Evolutionary conservation across 23 red algal species (phyloP).

Genomic region (Rhodosorus marinus): DNA sequence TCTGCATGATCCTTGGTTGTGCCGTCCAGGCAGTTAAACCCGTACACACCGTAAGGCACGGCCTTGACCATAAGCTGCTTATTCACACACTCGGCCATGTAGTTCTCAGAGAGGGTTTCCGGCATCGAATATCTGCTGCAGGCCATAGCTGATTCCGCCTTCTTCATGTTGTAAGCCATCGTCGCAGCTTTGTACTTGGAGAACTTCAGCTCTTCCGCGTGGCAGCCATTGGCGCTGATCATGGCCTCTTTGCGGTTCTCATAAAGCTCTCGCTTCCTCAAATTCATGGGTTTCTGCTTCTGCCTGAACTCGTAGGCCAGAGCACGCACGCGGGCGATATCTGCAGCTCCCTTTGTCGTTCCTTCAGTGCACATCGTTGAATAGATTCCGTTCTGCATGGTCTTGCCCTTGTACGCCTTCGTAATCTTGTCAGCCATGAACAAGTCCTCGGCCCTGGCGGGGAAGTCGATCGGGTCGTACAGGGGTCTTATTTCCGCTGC

Average conservation of each 20-base stretch:
- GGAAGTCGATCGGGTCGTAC: no score
- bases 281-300: slow-evolving; percentile 8
- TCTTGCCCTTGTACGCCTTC: slow-evolving; percentile 19
- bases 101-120: slow-evolving; percentile 10
- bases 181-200: slow-evolving; percentile 4
- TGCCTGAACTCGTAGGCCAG: slow-evolving; percentile 14
- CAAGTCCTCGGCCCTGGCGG: no score
- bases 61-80: slow-evolving; percentile 2
- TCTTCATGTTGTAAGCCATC: not conserved
- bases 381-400: slow-evolving; percentile 17
- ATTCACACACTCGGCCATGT: slow-evolving; percentile 26
- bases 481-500: no score
- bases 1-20: slow-evolving; percentile 11
- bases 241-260: slow-evolving; percentile 25
- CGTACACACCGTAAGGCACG: slow-evolving; percentile 23
- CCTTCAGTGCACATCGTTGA: slow-evolving; percentile 37
- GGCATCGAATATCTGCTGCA: slow-evolving; percentile 35
- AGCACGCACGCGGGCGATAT: slow-evolving; percentile 14
- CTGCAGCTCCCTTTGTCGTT: slow-evolving; percentile 23
- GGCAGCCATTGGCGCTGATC: slow-evolving; percentile 14
- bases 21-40: slow-evolving; percentile 13
- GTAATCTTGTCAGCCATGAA: slow-evolving; percentile 33
- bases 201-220: slow-evolving; percentile 20
- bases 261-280: slow-evolving; percentile 14
- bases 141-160: slow-evolving; percentile 15